Percentiles rank a stretch among this genome's conserved stretches.
Evolutionary conservation across 2,329 filamentous ascomycete genomes (phyloP).

Genomic region (Orbilia javanica): DNA sequence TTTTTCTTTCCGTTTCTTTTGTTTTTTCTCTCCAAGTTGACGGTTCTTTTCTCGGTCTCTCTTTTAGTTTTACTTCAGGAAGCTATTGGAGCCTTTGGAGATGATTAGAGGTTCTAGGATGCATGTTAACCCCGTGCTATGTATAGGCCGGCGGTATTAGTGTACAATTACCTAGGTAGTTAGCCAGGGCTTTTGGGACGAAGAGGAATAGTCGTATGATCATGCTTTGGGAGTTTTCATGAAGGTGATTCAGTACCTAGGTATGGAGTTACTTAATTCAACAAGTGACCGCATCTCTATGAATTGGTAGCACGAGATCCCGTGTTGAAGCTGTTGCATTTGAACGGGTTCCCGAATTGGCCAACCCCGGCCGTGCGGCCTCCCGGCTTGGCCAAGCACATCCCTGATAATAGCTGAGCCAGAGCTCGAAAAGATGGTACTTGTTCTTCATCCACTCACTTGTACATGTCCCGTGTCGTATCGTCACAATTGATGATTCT

Average conservation of each 20-base stretch:
- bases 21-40: too few relatives aligned
- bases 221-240: too few relatives aligned
- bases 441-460: background rate
- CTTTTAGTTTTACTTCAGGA: background rate
- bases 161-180: background rate
- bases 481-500: slow-evolving; percentile 13
- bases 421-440: background rate
- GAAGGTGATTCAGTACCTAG: too few relatives aligned
- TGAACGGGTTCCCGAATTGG: background rate
- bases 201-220: background rate
- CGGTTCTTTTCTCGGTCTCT: background rate
- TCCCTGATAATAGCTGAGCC: slow-evolving; percentile 1
- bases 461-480: background rate
- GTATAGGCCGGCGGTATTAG: background rate
- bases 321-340: slow-evolving; percentile 8
- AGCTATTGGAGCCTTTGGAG: background rate
- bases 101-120: background rate
- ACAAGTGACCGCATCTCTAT: too few relatives aligned
- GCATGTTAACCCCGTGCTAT: background rate
- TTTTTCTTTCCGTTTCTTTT: too few relatives aligned
- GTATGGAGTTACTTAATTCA: too few relatives aligned
- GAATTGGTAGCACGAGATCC: too few relatives aligned
- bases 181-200: background rate
- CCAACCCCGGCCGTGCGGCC: background rate
- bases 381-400: slow-evolving; percentile 20